phyloP scores from a whole-genome alignment of 768 basidiomycete species.

The Rhizopogon sp. region DNA sequence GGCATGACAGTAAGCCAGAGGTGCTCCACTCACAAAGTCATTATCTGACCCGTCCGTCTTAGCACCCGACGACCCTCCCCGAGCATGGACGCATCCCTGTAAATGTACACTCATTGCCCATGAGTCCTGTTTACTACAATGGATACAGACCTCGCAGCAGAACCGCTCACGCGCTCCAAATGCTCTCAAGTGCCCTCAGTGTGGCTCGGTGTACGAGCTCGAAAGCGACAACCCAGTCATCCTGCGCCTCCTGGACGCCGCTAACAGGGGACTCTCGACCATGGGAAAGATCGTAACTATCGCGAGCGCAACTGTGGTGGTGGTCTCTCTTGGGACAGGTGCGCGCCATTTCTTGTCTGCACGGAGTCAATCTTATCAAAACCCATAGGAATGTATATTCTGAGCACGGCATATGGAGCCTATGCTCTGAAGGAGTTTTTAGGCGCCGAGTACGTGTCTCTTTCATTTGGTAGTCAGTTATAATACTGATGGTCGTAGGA shows the following conservation, averaged over 20 bases:
- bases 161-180: slow-evolving; percentile 48
- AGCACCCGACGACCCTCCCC: slow-evolving; percentile 45
- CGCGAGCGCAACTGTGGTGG: slow-evolving; percentile 42
- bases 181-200: slow-evolving; percentile 80
- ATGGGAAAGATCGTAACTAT: slow-evolving; percentile 50
- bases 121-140: slow-evolving; percentile 72
- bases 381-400: slow-evolving; percentile 36
- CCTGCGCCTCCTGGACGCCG: slow-evolving; percentile 43
- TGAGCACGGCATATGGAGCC: slow-evolving; percentile 65
- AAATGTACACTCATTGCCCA: slow-evolving; percentile 78
- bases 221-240: slow-evolving; percentile 57
- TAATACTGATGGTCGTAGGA: slow-evolving; percentile 27
- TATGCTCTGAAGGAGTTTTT: slow-evolving; percentile 68
- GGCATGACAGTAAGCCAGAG: slow-evolving; percentile 32
- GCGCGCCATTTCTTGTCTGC: slow-evolving; percentile 17
- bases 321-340: slow-evolving; percentile 61
- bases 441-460: slow-evolving; percentile 51
- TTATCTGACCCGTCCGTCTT: slow-evolving; percentile 3
- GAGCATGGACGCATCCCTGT: slow-evolving; percentile 76
- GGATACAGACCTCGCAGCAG: slow-evolving; percentile 70
- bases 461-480: background rate
- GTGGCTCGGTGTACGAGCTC: slow-evolving; percentile 59
- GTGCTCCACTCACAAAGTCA: background rate
- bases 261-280: slow-evolving; percentile 46
- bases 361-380: slow-evolving; percentile 26